A percentile compares a stretch with the other conserved stretches of the same genome.
Conservation (phyloP, 768 basidiomycete species). For the Pleurotus citrinopileatus region DNA sequence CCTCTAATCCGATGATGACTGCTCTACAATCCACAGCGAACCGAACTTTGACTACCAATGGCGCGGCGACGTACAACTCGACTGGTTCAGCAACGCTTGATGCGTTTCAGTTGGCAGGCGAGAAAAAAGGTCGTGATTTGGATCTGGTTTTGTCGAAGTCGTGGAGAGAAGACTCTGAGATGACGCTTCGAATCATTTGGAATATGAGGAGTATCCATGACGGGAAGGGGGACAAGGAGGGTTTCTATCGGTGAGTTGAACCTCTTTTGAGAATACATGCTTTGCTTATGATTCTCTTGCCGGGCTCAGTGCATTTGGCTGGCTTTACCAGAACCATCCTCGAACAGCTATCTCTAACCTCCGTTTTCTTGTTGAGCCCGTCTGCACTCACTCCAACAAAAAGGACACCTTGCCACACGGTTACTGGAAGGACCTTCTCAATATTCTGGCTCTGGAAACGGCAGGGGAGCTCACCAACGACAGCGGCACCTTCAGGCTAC, state of each 20-base stretch:
- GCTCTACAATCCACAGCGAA: slow-evolving; percentile 42
- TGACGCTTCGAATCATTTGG: slow-evolving; percentile 70
- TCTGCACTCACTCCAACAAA: slow-evolving; percentile 34
- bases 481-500: slow-evolving; percentile 21
- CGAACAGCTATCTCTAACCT: slow-evolving; percentile 68
- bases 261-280: neutral
- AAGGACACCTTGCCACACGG: slow-evolving; percentile 43
- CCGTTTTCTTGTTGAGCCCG: slow-evolving; percentile 47
- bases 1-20: slow-evolving; percentile 50
- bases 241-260: slow-evolving; percentile 50
- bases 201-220: slow-evolving; percentile 68
- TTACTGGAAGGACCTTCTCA: slow-evolving; percentile 75
- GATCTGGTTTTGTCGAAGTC: slow-evolving; percentile 39
- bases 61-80: slow-evolving; percentile 46
- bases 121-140: slow-evolving; percentile 21
- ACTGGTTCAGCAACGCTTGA: slow-evolving; percentile 53
- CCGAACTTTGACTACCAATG: slow-evolving; percentile 48
- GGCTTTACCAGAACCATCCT: slow-evolving; percentile 68
- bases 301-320: slow-evolving; percentile 63
- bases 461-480: slow-evolving; percentile 42
- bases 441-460: slow-evolving; percentile 61
- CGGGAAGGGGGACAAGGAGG: slow-evolving; percentile 58
- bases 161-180: slow-evolving; percentile 54
- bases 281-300: neutral
- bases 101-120: slow-evolving; percentile 47